A percentile compares a stretch with the other conserved stretches of the same genome.
phyloP scores from a whole-genome alignment of 805 yeast species.

The Scheffersomyces spartinae region DNA sequence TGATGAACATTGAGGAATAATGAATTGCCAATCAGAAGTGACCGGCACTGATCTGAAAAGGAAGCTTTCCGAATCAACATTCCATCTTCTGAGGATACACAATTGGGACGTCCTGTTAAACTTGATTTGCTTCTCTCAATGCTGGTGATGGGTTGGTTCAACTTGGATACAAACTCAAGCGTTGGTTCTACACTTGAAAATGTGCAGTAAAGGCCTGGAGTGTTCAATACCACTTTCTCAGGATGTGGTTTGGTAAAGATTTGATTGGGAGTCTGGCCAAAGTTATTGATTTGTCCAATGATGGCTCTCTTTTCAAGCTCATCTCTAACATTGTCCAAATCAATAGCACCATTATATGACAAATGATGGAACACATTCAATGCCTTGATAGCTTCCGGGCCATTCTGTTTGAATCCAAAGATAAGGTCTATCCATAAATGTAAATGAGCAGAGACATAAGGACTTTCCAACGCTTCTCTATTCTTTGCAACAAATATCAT shows the following conservation, averaged over 20 bases:
- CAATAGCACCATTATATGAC: conserved; percentile 76
- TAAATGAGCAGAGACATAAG: conserved; percentile 63
- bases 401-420: conserved; percentile 74
- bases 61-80: conserved; percentile 20
- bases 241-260: conserved; percentile 64
- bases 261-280: conserved; percentile 82
- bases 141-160: conserved; percentile 27
- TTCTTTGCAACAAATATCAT: conserved; percentile 61
- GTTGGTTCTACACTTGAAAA: conserved; percentile 22
- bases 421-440: conserved; percentile 81
- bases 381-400: conserved; percentile 52
- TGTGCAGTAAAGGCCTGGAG: conserved; percentile 25
- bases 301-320: conserved; percentile 65
- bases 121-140: conserved; percentile 36
- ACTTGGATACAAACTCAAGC: conserved; percentile 31
- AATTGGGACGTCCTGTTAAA: conserved; percentile 36
- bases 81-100: conserved; percentile 26
- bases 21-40: conserved; percentile 29
- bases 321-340: conserved; percentile 62
- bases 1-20: conserved; percentile 33
- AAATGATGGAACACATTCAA: conserved; percentile 75
- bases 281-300: conserved; percentile 79
- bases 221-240: conserved; percentile 23
- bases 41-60: conserved; percentile 13
- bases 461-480: conserved; percentile 75